A percentile compares a stretch with the other conserved stretches of the same genome.
Evolutionary conservation across 2,329 filamentous ascomycete species (phyloP).

Genomic region (Chrysosphaeria jannelii): DNA sequence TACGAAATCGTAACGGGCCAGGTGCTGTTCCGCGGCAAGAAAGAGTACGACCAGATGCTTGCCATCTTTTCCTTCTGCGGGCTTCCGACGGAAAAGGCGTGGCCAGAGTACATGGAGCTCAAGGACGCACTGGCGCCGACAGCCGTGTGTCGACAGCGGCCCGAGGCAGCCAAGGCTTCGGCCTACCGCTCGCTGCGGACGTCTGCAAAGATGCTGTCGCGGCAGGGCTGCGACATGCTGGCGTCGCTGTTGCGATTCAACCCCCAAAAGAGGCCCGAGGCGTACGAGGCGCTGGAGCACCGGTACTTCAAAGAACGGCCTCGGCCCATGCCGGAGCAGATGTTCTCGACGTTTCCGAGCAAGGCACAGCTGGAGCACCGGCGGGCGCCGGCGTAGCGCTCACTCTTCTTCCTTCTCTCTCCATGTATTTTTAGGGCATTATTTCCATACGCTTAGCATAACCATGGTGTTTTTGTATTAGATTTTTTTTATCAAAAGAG

Average conservation of each 20-base stretch:
- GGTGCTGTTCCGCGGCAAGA: constrained; percentile 60
- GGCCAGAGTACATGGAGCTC: constrained; percentile 79
- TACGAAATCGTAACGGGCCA: constrained; percentile 65
- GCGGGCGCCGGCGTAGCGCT: too few species aligned
- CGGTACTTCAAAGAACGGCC: constrained; percentile 74
- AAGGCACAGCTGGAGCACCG: constrained; percentile 79
- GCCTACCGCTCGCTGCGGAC: too few species aligned
- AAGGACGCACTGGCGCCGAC: too few species aligned
- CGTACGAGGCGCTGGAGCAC: constrained; percentile 45
- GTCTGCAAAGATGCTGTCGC: too few species aligned
- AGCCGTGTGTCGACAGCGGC: too few species aligned
- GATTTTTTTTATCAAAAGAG: neutral
- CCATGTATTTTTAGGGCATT: too few species aligned
- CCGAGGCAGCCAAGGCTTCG: too few species aligned
- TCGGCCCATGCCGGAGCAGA: constrained; percentile 58
- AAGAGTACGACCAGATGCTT: constrained; percentile 71
- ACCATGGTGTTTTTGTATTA: neutral
- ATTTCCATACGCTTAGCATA: too few species aligned
- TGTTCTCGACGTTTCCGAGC: constrained; percentile 93
- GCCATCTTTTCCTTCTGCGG: constrained; percentile 78
- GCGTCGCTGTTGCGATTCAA: constrained; percentile 42
- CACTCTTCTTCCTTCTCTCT: too few species aligned
- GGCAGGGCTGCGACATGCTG: constrained; percentile 41
- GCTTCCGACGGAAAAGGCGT: constrained; percentile 50
- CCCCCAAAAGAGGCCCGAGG: constrained; percentile 38